phyloP scores from a whole-genome alignment of 148 eudicot genomes.

The Linanthus parryae region DNA sequence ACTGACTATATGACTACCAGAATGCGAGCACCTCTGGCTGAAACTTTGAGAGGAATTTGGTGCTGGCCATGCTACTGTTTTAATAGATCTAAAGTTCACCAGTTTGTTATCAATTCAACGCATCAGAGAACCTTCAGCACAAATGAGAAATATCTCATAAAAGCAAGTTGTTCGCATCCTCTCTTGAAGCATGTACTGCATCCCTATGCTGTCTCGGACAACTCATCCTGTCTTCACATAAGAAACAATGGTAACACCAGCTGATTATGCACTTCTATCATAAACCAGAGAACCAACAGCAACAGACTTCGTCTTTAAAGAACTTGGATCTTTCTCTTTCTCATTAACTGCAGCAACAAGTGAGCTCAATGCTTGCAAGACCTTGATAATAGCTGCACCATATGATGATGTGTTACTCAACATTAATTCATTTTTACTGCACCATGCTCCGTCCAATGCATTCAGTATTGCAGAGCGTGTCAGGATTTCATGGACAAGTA shows the following conservation, averaged over 20 bases:
- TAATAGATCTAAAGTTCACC: conserved; percentile 89
- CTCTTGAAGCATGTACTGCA: conserved; percentile 29
- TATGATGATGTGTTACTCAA: conserved; percentile 71
- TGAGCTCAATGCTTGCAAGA: conserved; percentile 82
- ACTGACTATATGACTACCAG: conserved; percentile 96
- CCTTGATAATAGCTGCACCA: conserved; percentile 89
- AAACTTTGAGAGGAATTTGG: conserved; percentile 87
- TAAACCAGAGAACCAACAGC: conserved; percentile 47
- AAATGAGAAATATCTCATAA: conserved; percentile 85
- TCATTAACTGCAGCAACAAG: conserved; percentile 56
- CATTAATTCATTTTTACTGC: too few relatives aligned
- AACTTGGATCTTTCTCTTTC: conserved; percentile 42
- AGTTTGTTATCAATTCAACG: conserved; percentile 96
- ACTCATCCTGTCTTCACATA: conserved; percentile 70
- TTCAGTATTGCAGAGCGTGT: too few relatives aligned
- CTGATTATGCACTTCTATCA: conserved; percentile 50
- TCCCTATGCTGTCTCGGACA: conserved; percentile 46
- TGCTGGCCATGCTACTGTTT: conserved; percentile 96
- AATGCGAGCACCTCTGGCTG: conserved; percentile 93
- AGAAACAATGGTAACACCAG: conserved; percentile 46
- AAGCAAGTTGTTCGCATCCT: conserved; percentile 77
- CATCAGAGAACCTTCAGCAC: conserved; percentile 98
- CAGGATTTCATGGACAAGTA: too few relatives aligned
- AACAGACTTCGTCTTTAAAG: conserved; percentile 32
- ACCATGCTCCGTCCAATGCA: too few relatives aligned